Evolutionary conservation across 1,139 yeast species (phyloP), one percentile per base, ranked within the genome.

Genomic region (Suhomyces chickasaworum): DNA sequence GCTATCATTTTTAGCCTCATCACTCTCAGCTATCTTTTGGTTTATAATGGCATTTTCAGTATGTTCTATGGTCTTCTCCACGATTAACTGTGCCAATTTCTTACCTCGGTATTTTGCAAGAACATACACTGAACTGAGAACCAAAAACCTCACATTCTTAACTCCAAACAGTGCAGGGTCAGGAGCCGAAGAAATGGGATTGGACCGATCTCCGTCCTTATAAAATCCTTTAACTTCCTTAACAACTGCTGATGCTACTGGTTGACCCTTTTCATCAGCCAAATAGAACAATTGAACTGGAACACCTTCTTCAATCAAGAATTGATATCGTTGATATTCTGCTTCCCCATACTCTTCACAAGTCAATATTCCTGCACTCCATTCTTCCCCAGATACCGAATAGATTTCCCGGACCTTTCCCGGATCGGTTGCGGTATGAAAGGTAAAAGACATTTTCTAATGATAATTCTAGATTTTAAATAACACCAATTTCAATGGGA

Each of bases 141-240:
- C 49, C 31, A 74, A 57, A 1, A 64, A 57, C 7, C 65, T 67
- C 8, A 61, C 64, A 44, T 58, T 58, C 17, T 61, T 58, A 2
- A 73, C 70, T 1, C 77, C 77, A 53, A 71, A 59, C 39, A 58
- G 50, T 1, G 56, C 44, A 0, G 74, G 69, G 45, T 70, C 72
- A 0, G 77, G 76, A 9, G 61, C 51, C 2, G 72, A 58, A 0
- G 69, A 53, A 18, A 66, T 60, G 13, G 64, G 64, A 29, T 53
- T 53, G n/a, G 64, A 54, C 32, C 60, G 58, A 42, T 65, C 68
- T 1, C 62, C 63, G n/a, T 64, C 71, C 47, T 69, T 70, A 41
- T 49, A 69, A 37, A 67, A 61, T 0, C 71, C 77, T 30, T 60
- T 57, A 10, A 52, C 48, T 37, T 60, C 59, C 20, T 56, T 58